A percentile compares a stretch with the other conserved stretches of the same genome.
Evolutionary conservation across 176 grass and related monocot species (phyloP).

Genomic region (Lolium rigidum): DNA sequence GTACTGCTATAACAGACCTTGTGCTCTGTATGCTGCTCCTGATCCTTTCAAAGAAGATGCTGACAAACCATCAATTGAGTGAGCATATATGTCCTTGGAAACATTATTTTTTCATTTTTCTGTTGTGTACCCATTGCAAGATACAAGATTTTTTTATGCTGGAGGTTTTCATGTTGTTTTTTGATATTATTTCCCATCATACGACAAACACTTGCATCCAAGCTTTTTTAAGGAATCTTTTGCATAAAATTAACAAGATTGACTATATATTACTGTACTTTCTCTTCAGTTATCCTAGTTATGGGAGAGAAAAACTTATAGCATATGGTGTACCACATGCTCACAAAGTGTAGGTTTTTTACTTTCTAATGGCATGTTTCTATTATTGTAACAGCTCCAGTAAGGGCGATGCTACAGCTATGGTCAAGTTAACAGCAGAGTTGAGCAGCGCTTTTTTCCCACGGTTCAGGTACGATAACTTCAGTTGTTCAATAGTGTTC

Average conservation of each 20-base stretch:
- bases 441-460: conserved; percentile 94
- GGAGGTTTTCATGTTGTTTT: neutral
- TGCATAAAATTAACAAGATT: conserved; percentile 7
- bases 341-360: conserved; percentile 30
- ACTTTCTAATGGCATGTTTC: conserved; percentile 44
- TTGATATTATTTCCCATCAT: neutral
- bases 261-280: neutral
- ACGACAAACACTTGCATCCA: neutral
- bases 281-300: conserved; percentile 18
- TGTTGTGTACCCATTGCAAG: neutral
- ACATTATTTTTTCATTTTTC: neutral
- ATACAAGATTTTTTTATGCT: neutral
- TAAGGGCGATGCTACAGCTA: conserved; percentile 38
- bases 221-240: neutral
- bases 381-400: conserved; percentile 43
- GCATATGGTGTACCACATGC: conserved; percentile 7
- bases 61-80: conserved; percentile 43
- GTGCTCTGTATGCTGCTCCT: conserved; percentile 71
- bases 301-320: neutral
- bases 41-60: conserved; percentile 69
- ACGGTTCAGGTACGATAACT: conserved; percentile 69
- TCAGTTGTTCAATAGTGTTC: neutral
- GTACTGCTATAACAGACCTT: conserved; percentile 93
- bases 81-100: conserved; percentile 36
- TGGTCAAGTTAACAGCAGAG: conserved; percentile 62